Percentiles rank a stretch among this genome's conserved stretches.
Evolutionary conservation across 495 filamentous ascomycete species (phyloP).

Genomic region (Sporormia fimetaria): DNA sequence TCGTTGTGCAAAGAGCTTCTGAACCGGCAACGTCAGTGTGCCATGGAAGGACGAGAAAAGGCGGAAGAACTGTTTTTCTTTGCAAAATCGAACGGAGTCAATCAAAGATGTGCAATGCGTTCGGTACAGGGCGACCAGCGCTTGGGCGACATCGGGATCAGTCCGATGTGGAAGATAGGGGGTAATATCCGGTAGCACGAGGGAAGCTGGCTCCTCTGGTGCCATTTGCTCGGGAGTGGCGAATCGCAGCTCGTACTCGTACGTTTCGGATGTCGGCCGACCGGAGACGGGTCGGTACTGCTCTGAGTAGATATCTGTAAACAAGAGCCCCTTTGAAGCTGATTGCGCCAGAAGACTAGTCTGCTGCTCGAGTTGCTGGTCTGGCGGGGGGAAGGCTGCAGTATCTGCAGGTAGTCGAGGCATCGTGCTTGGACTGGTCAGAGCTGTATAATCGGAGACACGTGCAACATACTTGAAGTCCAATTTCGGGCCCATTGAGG

Average conservation of each 20-base stretch:
- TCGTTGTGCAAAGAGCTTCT: slow-evolving; percentile 77
- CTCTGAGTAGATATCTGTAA: slow-evolving; percentile 29
- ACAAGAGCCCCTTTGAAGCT: slow-evolving; percentile 28
- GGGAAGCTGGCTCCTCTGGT: slow-evolving; percentile 43
- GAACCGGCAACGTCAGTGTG: slow-evolving; percentile 91
- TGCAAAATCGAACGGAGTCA: slow-evolving; percentile 89
- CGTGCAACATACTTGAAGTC: slow-evolving; percentile 36
- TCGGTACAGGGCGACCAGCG: slow-evolving; percentile 73
- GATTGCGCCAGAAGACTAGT: slow-evolving; percentile 4
- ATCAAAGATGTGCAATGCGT: slow-evolving; percentile 91
- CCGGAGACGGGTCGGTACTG: slow-evolving; percentile 12
- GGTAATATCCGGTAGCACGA: slow-evolving; percentile 67
- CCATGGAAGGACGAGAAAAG: slow-evolving; percentile 94
- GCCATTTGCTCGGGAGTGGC: slow-evolving; percentile 40
- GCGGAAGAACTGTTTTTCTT: slow-evolving; percentile 86
- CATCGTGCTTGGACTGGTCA: slow-evolving; percentile 16
- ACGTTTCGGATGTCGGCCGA: slow-evolving; percentile 21
- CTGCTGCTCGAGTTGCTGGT: slow-evolving; percentile 22
- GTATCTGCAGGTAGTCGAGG: slow-evolving; percentile 50
- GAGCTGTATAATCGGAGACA: no score
- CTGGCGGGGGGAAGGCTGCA: slow-evolving; percentile 48
- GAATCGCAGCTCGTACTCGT: slow-evolving; percentile 54
- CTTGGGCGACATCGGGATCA: slow-evolving; percentile 70
- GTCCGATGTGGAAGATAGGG: slow-evolving; percentile 62
- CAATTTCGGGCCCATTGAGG: slow-evolving; percentile 30